Base-by-base conservation (phyloP, 352 stramenopile species). In the Phytophthora idaei region DNA sequence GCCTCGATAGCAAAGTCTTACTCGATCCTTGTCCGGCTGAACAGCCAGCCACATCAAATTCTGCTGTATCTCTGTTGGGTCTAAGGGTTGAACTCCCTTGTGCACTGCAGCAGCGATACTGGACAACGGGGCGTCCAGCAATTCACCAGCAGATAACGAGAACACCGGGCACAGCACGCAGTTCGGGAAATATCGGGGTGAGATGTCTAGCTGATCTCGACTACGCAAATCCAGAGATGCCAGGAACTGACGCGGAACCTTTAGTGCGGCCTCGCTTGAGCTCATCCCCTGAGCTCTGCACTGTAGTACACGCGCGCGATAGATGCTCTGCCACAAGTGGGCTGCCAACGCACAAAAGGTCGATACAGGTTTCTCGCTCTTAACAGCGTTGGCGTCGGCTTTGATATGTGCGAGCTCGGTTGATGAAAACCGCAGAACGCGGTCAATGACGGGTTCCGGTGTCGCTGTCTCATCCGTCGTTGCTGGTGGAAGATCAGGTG, bases 101-200 rank as follows among this genome's bases (percentile, higher is more conserved):
- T 36, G 46, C 36, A 70, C 25, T 7, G 63, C 31, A 21, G 8
- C 11, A 28, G 55, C 48, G 17, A 70, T 46, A 17, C 5, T 46
- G 10, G 55, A 51, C 14, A 70, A 34, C 11, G 63, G 34, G 25
- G 15, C 54, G 8, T 48, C 36, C 32, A 61, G 47, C 42, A 74
- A 37, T n/a, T 70, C 31, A 4, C 29, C 44, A 10, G 54, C 54
- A 1, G 66, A 14, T 3, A 70, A 49, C 45, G 60, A 64, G 31
- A 74, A 67, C 8, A 69, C 60, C 0, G 66, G 66, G 8, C 66
- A 69, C 3, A 73, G 9, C 31, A 68, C 39, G 11, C 52, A 69
- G 41, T 73, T 73, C 15, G 66, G 55, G 36, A 73, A 73, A 48
- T 73, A 73, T 15, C 60, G 66, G 7, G 66, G 32, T n/a, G 60